Percentiles rank a stretch among this genome's conserved stretches.
phyloP scores from a whole-genome alignment of 768 basidiomycete genomes.

The Collybia sp. region DNA sequence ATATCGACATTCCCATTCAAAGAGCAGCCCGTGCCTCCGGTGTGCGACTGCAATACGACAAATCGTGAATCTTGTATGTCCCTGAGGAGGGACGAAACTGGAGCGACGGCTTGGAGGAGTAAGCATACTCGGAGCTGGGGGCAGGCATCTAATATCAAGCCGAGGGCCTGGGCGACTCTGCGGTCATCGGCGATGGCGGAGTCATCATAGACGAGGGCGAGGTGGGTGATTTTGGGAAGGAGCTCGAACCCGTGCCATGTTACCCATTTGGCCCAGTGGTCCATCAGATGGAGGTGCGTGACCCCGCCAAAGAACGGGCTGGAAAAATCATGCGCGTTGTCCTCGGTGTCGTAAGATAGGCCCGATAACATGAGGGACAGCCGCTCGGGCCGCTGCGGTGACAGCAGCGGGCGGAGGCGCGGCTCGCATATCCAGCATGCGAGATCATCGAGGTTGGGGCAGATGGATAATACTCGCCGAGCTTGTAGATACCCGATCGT shows the following conservation, averaged over 20 bases:
- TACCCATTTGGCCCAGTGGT: conserved; percentile 1
- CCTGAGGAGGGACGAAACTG: background rate
- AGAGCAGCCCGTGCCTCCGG: too few relatives aligned
- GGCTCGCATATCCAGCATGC: conserved; percentile 1
- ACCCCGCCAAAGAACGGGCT: background rate
- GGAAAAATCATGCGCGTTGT: background rate
- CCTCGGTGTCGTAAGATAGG: background rate
- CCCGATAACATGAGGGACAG: conserved; percentile 2
- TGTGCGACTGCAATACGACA: background rate
- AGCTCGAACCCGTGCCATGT: conserved; percentile 2
- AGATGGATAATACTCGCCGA: background rate
- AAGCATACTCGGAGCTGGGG: background rate
- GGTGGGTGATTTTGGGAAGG: conserved; percentile 4
- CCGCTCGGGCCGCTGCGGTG: background rate
- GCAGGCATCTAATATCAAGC: conserved; percentile 1
- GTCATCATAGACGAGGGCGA: conserved; percentile 3
- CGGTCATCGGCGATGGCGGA: conserved; percentile 1
- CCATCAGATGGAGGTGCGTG: conserved; percentile 3
- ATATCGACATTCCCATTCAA: too few relatives aligned
- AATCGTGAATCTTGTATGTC: background rate
- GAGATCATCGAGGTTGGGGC: background rate
- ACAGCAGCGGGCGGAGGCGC: conserved; percentile 1
- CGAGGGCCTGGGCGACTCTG: conserved; percentile 1
- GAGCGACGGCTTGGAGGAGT: background rate
- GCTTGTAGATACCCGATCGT: background rate